These are phyloP conservation scores for Lichenothelia convexa DNA, from an alignment of 495 filamentous ascomycete genomes.

Conservation along the genomic window DNA sequence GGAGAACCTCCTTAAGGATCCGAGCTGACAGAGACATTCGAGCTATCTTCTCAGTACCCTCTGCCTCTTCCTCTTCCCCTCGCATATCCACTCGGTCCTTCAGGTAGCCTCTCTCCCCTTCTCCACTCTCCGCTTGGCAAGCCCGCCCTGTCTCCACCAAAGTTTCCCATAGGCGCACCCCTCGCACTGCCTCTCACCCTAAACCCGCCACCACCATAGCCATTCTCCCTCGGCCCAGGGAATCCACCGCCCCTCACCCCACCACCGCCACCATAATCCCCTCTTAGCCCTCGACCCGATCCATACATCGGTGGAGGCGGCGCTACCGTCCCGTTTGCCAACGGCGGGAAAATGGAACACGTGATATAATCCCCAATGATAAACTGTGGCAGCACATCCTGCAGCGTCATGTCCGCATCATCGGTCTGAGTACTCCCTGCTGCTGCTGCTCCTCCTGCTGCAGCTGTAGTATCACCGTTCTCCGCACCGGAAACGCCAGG, in stretches of 20 bases:
- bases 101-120: conserved; percentile 36
- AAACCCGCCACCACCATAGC: conserved; percentile 23
- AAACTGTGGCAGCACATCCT: conserved; percentile 57
- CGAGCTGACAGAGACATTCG: no score
- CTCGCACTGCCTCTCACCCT: conserved; percentile 9
- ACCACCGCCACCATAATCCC: conserved; percentile 20
- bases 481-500: conserved; percentile 22
- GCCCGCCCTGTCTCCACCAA: conserved; percentile 15
- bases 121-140: conserved; percentile 41
- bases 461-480: conserved; percentile 13
- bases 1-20: no score
- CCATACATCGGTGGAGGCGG: conserved; percentile 25
- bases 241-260: conserved; percentile 12
- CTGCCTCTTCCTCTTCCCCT: conserved; percentile 19
- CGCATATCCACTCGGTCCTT: conserved; percentile 14
- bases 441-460: conserved; percentile 13
- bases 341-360: conserved; percentile 60
- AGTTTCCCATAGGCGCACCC: conserved; percentile 10
- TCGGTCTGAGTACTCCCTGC: no score
- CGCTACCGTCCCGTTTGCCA: conserved; percentile 54
- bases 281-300: conserved; percentile 10
- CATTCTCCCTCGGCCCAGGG: conserved; percentile 26
- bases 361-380: conserved; percentile 79
- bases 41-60: conserved; percentile 5
- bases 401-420: conserved; percentile 55